Evolutionary conservation across 345 rosid genomes (phyloP), one percentile per base, ranked within the genome.

Genomic region (Brassica cretica): DNA sequence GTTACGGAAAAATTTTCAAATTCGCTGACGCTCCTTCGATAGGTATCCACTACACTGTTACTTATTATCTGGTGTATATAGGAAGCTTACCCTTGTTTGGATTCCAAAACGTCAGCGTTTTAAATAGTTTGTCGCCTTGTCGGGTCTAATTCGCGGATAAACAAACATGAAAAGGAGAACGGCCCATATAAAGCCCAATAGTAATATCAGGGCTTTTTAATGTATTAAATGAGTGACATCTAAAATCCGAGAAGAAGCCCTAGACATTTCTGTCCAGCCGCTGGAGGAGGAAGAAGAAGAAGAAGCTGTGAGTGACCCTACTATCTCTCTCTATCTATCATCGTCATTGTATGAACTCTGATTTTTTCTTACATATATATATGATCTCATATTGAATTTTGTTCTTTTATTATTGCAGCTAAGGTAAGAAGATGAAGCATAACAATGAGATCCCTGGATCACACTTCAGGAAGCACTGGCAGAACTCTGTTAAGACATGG

Each of bases 401-500:
- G 0, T 30, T 15, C 4, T 4, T 1, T 0, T 19, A 30, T 18
- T 25, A 25, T 25, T 25, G 0, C 29, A 25, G 29, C 29, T 19
- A 5, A 73, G 64, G 33, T 46, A 1, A 72, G 68, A 35, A 41
- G 78, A 84, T 89, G 75, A 92, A 92, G 89, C 97, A 92, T 68
- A 92, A 92, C 86, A 92, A 92, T 41, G 96, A 83, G 9, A 73
- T 92, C 21, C 92, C 96, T 1, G 86, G 51, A 58, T 86, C 87
- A 3, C 97, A 92, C 81, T 92, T 92, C 70, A 88, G 82, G 81
- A 92, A 92, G 83, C 90, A 92, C 73, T 92, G 97, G 97, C 93
- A 90, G 44, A 89, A 90, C 84, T 82, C 84, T 84, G 93, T 92
- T 29, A 92, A 86, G 84, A 90, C 96, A 1, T 90, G 97, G 97